phyloP scores from a whole-genome alignment of 1,284 basidiomycete species.

The Testicularia cyperi region DNA sequence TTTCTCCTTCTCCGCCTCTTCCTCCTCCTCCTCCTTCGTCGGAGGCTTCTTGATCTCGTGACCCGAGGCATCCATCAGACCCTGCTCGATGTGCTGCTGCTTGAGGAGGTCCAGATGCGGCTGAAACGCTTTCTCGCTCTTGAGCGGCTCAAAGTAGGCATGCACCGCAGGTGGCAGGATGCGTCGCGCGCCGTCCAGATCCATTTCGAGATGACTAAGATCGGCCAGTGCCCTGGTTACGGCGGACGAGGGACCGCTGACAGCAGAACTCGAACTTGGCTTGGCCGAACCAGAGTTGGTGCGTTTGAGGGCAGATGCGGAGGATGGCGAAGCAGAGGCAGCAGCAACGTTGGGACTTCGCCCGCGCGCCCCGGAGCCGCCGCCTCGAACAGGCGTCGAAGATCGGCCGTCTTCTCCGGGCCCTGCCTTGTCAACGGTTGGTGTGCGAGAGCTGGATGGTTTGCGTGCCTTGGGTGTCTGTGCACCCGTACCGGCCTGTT shows the following conservation, averaged over 20 bases:
- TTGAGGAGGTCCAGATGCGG: slow-evolving; percentile 38
- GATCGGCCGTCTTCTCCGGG: no score
- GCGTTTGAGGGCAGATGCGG: slow-evolving; percentile 6
- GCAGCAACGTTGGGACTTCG: no score
- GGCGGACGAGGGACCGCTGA: slow-evolving; percentile 15
- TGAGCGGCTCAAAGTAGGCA: slow-evolving; percentile 9
- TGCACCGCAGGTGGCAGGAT: slow-evolving; percentile 11
- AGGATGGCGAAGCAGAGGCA: slow-evolving; percentile 7
- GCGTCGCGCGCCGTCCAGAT: slow-evolving; percentile 11
- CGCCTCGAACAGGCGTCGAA: no score
- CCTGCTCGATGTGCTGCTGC: slow-evolving; percentile 23
- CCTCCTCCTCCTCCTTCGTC: slow-evolving; percentile 17
- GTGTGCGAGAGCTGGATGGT: slow-evolving; percentile 3
- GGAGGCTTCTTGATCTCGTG: slow-evolving; percentile 26
- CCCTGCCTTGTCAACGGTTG: slow-evolving; percentile 9
- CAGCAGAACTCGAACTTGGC: slow-evolving; percentile 6
- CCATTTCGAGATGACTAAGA: slow-evolving; percentile 23
- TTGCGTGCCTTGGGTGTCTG: slow-evolving; percentile 10
- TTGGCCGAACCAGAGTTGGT: slow-evolving; percentile 20
- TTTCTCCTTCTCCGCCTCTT: slow-evolving; percentile 30
- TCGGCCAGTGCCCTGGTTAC: slow-evolving; percentile 20
- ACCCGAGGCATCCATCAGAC: slow-evolving; percentile 25
- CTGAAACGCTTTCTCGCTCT: slow-evolving; percentile 36
- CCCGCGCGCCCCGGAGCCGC: no score
- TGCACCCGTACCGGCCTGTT: not conserved